A percentile compares a stretch with the other conserved stretches of the same genome.
These are phyloP conservation scores for Hortaea werneckii DNA, from an alignment of 2,329 filamentous ascomycete species.

Conservation along the genomic window DNA sequence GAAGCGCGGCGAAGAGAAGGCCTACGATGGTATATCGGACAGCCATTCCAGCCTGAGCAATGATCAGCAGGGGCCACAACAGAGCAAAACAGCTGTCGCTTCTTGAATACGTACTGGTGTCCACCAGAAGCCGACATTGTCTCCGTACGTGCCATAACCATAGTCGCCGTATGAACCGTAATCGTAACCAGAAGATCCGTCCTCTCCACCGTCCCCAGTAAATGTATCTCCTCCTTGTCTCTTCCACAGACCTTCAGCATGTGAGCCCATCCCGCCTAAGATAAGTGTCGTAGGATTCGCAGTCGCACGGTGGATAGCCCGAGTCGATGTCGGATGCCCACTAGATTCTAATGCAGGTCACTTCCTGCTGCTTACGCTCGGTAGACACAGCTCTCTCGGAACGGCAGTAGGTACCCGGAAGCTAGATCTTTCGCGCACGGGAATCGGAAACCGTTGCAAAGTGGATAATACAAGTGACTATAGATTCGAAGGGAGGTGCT, in stretches of 20 bases:
- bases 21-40: conserved; percentile 64
- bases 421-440: too few relatives aligned
- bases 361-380: too few relatives aligned
- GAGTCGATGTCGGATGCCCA: too few relatives aligned
- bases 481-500: too few relatives aligned
- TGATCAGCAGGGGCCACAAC: neutral
- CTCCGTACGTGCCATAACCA: conserved; percentile 4
- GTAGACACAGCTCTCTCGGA: too few relatives aligned
- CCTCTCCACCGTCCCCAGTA: neutral
- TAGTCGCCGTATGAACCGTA: conserved; percentile 2
- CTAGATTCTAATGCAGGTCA: too few relatives aligned
- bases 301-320: too few relatives aligned
- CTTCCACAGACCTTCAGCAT: neutral
- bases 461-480: too few relatives aligned
- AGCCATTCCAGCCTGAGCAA: conserved; percentile 14
- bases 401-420: too few relatives aligned
- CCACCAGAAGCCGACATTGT: conserved; percentile 16
- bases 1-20: conserved; percentile 47
- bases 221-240: conserved; percentile 2
- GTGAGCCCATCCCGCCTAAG: too few relatives aligned
- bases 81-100: neutral
- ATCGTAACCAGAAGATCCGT: neutral
- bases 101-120: conserved; percentile 10
- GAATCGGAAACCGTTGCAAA: too few relatives aligned
- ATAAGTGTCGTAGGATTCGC: too few relatives aligned